Base-by-base conservation (phyloP, 1,139 yeast species). In the Nadsonia starkeyi-henricii region DNA sequence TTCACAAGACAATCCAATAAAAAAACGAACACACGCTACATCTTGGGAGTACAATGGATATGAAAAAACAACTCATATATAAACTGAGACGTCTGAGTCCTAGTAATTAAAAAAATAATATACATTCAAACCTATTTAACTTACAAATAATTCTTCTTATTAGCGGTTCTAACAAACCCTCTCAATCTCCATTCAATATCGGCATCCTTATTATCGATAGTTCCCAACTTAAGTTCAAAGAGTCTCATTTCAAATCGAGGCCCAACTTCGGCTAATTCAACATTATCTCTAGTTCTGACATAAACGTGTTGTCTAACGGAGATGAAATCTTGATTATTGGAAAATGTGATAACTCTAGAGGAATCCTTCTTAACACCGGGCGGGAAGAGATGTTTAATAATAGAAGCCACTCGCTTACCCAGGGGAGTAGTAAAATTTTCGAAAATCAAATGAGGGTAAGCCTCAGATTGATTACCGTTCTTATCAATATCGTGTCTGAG, bases 241-340 rank as follows among this genome's bases (percentile, higher is more conserved):
- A 91, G 69, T 63, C 88, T 78, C 97, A 91, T 88, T 67, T 93
- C 98, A 60, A 91, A 91, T 53, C 99, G 72, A n/a, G 99, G 99
- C 0, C 99, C 99, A 42, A 93, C 84, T 62, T 91, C 99, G 54
- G 96, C 91, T 53, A 91, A 68, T 62, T 91, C 98, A 2, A 88
- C 95, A 12, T 72, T 70, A 52, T 88, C 96, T 57, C 83, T 79
- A 0, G 96, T 86, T 60, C 78, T 80, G 13, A 89, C 95, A 62
- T 84, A 93, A 2, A 93, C 85, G 62, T 91, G 99, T 62, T 91
- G 98, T 65, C 99, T 77, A 7, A 91, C 96, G 52, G 88, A 78
- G 50, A 91, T 89, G 60, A 79, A 91, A 66, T 91, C 98, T 49
- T 89, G 95, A 51, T 78, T 76, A 63, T 93, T 93, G 44, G 85